Percentiles rank a stretch among this genome's conserved stretches.
Conservation (phyloP, 345 rosid species). For the Eucalyptus leucophloia region DNA sequence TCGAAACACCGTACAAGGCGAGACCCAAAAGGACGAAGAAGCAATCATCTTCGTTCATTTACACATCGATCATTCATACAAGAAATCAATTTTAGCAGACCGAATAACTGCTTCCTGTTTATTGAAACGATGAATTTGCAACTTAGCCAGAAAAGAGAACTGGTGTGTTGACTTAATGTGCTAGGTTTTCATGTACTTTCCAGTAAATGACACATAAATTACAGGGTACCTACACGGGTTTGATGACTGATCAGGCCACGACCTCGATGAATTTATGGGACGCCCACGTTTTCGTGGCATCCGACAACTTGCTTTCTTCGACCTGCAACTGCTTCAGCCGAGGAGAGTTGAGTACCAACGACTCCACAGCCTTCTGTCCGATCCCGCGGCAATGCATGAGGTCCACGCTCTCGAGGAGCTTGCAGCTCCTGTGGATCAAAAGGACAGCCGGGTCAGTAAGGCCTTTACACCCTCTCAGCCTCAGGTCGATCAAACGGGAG, state of each 20-base stretch:
- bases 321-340: conserved; percentile 36
- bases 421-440: conserved; percentile 42
- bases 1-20: neutral
- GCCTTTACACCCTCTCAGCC: conserved; percentile 52
- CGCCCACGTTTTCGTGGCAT: conserved; percentile 25
- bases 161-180: neutral
- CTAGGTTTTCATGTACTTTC: neutral
- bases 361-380: conserved; percentile 33
- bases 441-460: conserved; percentile 26
- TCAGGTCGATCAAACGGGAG: conserved; percentile 32
- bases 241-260: neutral
- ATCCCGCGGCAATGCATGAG: conserved; percentile 36
- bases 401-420: conserved; percentile 33
- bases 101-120: neutral
- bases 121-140: neutral
- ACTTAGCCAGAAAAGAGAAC: neutral
- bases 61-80: neutral
- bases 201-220: neutral
- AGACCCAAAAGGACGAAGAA: neutral
- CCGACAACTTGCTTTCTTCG: conserved; percentile 51
- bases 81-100: neutral
- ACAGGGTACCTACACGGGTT: neutral
- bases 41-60: neutral
- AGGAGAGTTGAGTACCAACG: conserved; percentile 25
- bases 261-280: conserved; percentile 28